Evolutionary conservation across 495 filamentous ascomycete genomes (phyloP), one percentile per base, ranked within the genome.

Genomic region (Penicillium canariense): DNA sequence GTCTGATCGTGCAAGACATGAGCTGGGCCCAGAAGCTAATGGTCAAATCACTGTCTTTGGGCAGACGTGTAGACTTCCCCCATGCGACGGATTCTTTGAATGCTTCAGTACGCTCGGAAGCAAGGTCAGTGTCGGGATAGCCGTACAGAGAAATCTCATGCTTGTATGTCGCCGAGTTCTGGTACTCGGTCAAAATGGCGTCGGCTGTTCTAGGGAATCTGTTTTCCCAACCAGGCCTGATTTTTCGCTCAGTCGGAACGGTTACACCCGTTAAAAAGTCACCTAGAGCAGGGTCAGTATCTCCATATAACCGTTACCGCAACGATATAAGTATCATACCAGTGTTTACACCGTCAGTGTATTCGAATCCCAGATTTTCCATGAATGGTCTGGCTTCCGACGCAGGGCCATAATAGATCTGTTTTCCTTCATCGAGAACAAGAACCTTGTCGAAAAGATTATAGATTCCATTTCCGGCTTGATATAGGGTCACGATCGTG

Each of bases 241-340:
- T 77, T 17, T 68, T 69, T n/a, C 89, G 71, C 56, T 90, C 87
- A 1, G 73, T 74, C 0, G 85, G 82, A 61, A 87, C 86, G 5
- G 87, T 90, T 23, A 89, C 70, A 26, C 85, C 81, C 3, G 87
- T 90, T 12, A 92, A 67, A 68, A 87, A 77, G 55, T 88, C 85
- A 4, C 83, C 83, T 6, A 84, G 83, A 23, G 84, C 86, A 39
- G 79, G 77, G 9, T 59, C 49, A 59, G 51, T 32, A 36, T 4
- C 14, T 34, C 4, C 11, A 32, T 9, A 18, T 6, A 4, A 11
- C 10, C 5, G n/a, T 25, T 34, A 7, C n/a, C n/a, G n/a, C n/a
- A 5, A 5, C 7, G 1, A 5, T 32, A 8, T 20, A 2, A 15
- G 10, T 22, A 31, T 5, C 30, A 46, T 10, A 59, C 51, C 56